Base-by-base conservation (phyloP, 331 rosid species). In the Phaseolus coccineus region DNA sequence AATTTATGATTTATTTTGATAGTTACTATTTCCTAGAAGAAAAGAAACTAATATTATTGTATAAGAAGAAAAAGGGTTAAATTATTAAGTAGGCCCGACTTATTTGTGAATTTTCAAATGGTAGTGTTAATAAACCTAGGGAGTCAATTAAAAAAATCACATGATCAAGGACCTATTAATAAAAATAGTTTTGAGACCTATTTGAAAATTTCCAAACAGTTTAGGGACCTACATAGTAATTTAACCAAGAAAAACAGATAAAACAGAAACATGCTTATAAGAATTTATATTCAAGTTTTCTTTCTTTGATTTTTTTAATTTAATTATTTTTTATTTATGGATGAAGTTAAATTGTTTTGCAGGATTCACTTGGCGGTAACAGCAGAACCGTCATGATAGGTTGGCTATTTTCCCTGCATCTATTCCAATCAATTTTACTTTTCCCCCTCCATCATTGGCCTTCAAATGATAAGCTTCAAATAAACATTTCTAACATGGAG, bases 311-410 rank as follows among this genome's bases (percentile, higher is more conserved):
- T 25, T 52, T 19, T 78, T 56, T 82, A 61, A 47, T 22, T 9
- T 40, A 44, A 33, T 69, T 33, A 73, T 31, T 53, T 59, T 69
- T 8, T 46, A 46, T 3, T 79, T 81, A 55, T 27, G 19, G 52
- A 47, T 70, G 37, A 77, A 71, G 44, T 72, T 71, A 81, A 73
- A 79, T 37, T 52, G 76, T 81, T 92, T 88, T 74, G 73, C 97
- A 94, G 98, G 98, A 94, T 78, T 94, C 98, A 24, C 98, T 94
- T 79, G 98, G 98, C 27, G 98, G 98, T 70, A 94, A 94, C 90
- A 94, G 98, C 87, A 87, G 97, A 86, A 94, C 98, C 71, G 95
- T 90, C 73, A 92, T 94, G 98, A 94, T 94, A 92, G 98, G 98
- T 91, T 83, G 73, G 82, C 81, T 81, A 15, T 30, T 72, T 63